These are phyloP conservation scores for Salvia miltiorrhiza DNA, from an alignment of 257 asterid species.

Conservation along the genomic window DNA sequence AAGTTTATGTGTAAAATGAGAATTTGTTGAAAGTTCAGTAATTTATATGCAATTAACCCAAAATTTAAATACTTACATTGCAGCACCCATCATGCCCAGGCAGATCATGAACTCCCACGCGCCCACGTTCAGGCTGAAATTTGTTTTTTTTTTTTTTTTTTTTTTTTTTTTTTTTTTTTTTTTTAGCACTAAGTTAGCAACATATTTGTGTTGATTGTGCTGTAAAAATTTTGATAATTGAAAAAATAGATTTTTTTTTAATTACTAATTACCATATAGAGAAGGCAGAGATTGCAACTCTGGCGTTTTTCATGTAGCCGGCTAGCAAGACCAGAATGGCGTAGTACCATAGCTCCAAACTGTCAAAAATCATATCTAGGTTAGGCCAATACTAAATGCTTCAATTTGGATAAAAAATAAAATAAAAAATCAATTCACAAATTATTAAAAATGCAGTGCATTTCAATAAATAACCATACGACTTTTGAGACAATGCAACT, in stretches of 20 bases:
- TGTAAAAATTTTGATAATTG: not conserved
- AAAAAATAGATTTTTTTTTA: not conserved
- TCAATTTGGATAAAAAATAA: too few relatives aligned
- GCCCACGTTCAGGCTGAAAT: slow-evolving; percentile 49
- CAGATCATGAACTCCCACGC: slow-evolving; percentile 65
- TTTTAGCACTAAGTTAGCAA: not conserved
- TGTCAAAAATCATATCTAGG: not conserved
- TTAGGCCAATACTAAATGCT: too few relatives aligned
- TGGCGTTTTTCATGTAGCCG: slow-evolving; percentile 60
- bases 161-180: too few relatives aligned
- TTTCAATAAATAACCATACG: too few relatives aligned
- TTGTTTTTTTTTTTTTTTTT: not conserved
- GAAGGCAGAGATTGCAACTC: slow-evolving; percentile 65
- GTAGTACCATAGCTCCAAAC: slow-evolving; percentile 71
- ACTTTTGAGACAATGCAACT: too few relatives aligned
- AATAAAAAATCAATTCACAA: too few relatives aligned
- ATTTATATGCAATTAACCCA: too few relatives aligned
- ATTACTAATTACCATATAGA: slow-evolving; percentile 46
- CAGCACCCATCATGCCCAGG: slow-evolving; percentile 65
- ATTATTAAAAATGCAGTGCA: too few relatives aligned
- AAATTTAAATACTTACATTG: too few relatives aligned
- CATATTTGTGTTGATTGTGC: not conserved
- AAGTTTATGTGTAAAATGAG: too few relatives aligned
- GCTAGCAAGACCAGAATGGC: slow-evolving; percentile 63
- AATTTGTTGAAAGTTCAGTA: too few relatives aligned